Base-by-base conservation (phyloP, 345 rosid genomes). In the Hibiscus tridactylites region DNA sequence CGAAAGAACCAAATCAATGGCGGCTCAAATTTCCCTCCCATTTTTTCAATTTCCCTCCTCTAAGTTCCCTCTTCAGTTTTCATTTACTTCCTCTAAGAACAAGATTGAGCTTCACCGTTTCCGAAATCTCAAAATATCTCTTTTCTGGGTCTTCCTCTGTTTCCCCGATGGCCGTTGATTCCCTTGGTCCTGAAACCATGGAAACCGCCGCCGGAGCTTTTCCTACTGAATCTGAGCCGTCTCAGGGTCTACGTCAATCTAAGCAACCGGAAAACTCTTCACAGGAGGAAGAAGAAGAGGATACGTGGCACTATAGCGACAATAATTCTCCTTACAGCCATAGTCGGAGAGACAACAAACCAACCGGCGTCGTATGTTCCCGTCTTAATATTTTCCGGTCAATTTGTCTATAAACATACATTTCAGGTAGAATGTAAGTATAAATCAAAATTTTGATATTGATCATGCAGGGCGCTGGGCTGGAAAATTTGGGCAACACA, bases 381-480 rank as follows among this genome's bases (percentile, higher is more conserved):
- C 7, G 35, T 39, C 0, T 58, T 19, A 35, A 17, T 21, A 13
- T 35, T 69, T 70, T 56, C 6, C 6, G 21, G 31, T 37, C 37
- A 50, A 13, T 50, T 13, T 50, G 6, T 50, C 1, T 50, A 16
- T 66, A 44, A 5, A 3, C 6, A 11, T 35, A n/a, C 9, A 0
- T 39, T 39, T 13, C 15, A 56, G 10, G 16, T 71, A 0, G 21
- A 68, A 53, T 9, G n/a, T 13, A 16, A 16, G 13, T 15, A 15
- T 24, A 4, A 44, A 44, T 71, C 57, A 6, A 35, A 35, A n/a
- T 24, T 26, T 33, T 42, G 46, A 54, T 56, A 6, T 72, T 17
- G 16, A 5, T 47, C 60, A 58, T 75, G 70, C 78, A 95, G 99
- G 99, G 97, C 15, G 91, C 91, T 29, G 99, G 97, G 46, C 85